Evolutionary conservation across 176 grass and related monocot species (phyloP).

Genomic region (Cymbopogon citratus): DNA sequence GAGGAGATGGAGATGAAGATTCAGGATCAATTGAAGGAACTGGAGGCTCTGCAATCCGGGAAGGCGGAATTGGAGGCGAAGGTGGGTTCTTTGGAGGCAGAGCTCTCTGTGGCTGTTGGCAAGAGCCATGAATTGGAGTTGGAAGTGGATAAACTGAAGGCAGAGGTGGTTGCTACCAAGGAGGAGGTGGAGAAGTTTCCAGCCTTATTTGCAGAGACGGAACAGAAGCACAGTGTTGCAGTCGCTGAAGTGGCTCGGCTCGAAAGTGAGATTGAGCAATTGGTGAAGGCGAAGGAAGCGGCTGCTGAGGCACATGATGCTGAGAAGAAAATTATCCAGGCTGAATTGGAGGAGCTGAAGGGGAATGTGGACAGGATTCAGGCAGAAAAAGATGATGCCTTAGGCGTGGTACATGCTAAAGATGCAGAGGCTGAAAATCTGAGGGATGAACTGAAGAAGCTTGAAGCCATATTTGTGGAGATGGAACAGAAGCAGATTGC

Average conservation of each 20-base stretch:
- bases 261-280: not conserved
- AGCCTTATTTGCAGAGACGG: not conserved
- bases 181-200: not conserved
- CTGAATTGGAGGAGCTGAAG: constrained; percentile 7
- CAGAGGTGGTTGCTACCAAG: not conserved
- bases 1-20: constrained; percentile 5
- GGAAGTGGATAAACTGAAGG: not conserved
- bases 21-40: not conserved
- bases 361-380: not conserved
- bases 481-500: not conserved
- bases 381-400: constrained; percentile 38
- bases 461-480: too few relatives aligned
- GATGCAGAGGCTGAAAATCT: constrained; percentile 26
- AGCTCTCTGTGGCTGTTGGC: not conserved
- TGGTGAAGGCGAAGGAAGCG: constrained; percentile 7
- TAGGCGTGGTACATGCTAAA: not conserved
- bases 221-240: not conserved
- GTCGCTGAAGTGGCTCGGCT: not conserved
- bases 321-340: not conserved
- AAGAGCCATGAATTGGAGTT: not conserved
- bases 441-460: constrained; percentile 10
- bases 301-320: not conserved
- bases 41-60: not conserved
- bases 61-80: not conserved
- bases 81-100: not conserved